Evolutionary conservation across 352 stramenopile genomes (phyloP).

Genomic region (Halophytophthora batemanensis): DNA sequence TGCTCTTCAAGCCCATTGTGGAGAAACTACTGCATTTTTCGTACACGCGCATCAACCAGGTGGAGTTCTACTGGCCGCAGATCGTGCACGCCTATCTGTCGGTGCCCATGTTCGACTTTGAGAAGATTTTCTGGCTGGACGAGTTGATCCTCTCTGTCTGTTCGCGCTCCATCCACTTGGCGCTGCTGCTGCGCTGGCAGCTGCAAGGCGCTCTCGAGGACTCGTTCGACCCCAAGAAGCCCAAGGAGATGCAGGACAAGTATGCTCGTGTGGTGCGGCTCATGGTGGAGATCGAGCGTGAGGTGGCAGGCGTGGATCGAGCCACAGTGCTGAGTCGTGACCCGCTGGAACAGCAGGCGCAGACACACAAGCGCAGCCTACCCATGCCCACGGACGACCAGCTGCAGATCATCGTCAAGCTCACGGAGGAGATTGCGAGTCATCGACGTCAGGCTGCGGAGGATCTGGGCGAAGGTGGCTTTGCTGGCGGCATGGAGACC

Average conservation of each 20-base stretch:
- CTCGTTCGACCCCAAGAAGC: conserved; percentile 71
- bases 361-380: conserved; percentile 56
- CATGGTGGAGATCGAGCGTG: conserved; percentile 85
- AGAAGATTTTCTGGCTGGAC: conserved; percentile 89
- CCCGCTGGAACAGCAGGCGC: conserved; percentile 21
- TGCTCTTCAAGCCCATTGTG: conserved; percentile 86
- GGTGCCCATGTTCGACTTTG: conserved; percentile 87
- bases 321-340: conserved; percentile 60
- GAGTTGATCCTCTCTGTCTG: conserved; percentile 87
- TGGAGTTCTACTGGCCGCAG: conserved; percentile 92
- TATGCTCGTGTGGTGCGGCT: conserved; percentile 79
- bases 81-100: conserved; percentile 88
- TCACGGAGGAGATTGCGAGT: conserved; percentile 71
- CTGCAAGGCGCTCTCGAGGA: conserved; percentile 86
- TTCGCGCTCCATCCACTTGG: conserved; percentile 83
- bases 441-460: conserved; percentile 57
- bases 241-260: conserved; percentile 84
- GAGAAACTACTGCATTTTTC: conserved; percentile 83
- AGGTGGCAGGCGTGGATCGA: conserved; percentile 72
- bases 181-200: conserved; percentile 82
- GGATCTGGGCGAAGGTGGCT: conserved; percentile 17
- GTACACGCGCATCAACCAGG: conserved; percentile 87
- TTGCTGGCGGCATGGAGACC: conserved; percentile 22
- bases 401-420: conserved; percentile 72
- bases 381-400: conserved; percentile 85